phyloP scores from a whole-genome alignment of 139 green algal genomes.

The Ettlia oleoabundans region DNA sequence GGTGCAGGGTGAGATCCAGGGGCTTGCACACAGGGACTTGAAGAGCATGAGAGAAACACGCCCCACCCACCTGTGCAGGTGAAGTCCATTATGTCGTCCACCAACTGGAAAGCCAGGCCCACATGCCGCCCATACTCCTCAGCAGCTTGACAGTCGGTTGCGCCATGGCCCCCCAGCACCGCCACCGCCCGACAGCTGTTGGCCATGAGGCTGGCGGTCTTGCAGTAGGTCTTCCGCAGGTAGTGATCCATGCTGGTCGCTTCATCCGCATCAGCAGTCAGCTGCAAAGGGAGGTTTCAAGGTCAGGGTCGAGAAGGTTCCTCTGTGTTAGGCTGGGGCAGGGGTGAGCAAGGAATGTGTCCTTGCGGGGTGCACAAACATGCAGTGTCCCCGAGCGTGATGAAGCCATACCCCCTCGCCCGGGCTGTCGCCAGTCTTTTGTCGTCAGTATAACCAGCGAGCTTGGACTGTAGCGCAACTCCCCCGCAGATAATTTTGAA shows the following conservation, averaged over 20 bases:
- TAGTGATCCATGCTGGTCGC: constrained; percentile 86
- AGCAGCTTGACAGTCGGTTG: constrained; percentile 52
- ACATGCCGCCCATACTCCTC: constrained; percentile 88
- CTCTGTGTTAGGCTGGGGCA: not conserved
- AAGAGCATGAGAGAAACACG: too few relatives aligned
- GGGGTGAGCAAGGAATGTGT: not conserved
- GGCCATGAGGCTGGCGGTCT: constrained; percentile 95
- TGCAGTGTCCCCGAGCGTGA: too few relatives aligned
- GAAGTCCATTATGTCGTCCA: constrained; percentile 98
- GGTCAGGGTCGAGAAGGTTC: not conserved
- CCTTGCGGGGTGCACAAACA: too few relatives aligned
- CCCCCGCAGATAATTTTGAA: too few relatives aligned
- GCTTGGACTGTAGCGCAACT: too few relatives aligned
- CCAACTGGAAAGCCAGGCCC: constrained; percentile 96
- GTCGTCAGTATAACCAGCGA: too few relatives aligned
- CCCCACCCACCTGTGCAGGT: constrained; percentile 54
- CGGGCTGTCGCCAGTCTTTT: too few relatives aligned
- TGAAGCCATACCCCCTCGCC: too few relatives aligned
- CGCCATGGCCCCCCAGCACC: constrained; percentile 10
- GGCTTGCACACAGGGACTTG: too few relatives aligned
- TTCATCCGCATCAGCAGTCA: constrained; percentile 79
- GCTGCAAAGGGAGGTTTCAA: constrained; percentile 69
- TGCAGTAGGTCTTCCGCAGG: constrained; percentile 94
- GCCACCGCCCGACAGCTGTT: constrained; percentile 18
- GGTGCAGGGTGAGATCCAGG: too few relatives aligned